Evolutionary conservation across 2,329 filamentous ascomycete species (phyloP).

Genomic region (Hypoxylon sp.): DNA sequence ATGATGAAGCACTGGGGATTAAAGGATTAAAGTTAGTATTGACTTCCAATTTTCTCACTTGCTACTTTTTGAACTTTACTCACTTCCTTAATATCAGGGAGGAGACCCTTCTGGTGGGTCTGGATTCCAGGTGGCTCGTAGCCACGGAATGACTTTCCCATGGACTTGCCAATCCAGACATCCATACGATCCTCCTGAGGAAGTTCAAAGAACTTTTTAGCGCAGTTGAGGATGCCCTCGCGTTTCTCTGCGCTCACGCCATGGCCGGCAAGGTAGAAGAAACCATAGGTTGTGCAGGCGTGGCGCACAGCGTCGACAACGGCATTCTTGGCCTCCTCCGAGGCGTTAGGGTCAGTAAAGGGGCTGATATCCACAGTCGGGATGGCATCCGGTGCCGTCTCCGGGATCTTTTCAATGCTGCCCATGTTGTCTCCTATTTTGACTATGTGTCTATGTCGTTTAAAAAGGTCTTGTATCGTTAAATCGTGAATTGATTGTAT

Average conservation of each 20-base stretch:
- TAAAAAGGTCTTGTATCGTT: conserved; percentile 2
- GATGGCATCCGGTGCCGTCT: conserved; percentile 45
- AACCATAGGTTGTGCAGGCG: conserved; percentile 51
- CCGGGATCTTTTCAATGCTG: conserved; percentile 36
- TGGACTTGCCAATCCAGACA: conserved; percentile 49
- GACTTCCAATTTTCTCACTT: not conserved
- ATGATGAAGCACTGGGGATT: conserved; percentile 45
- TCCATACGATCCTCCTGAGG: conserved; percentile 50
- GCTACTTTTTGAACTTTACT: not conserved
- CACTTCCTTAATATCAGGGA: conserved; percentile 53
- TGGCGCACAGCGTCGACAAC: conserved; percentile 51
- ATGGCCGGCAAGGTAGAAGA: conserved; percentile 54
- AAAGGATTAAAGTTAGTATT: conserved; percentile 22
- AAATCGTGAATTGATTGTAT: conserved; percentile 6
- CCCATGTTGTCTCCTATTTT: conserved; percentile 35
- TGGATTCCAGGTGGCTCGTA: conserved; percentile 52
- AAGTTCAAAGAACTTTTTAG: conserved; percentile 48
- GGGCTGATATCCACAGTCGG: conserved; percentile 53
- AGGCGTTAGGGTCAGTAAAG: conserved; percentile 43
- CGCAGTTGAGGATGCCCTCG: conserved; percentile 43
- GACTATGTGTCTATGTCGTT: not conserved
- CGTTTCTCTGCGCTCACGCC: conserved; percentile 49
- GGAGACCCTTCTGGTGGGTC: conserved; percentile 47
- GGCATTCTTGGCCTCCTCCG: conserved; percentile 37
- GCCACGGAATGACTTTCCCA: conserved; percentile 51